These are phyloP conservation scores for Pythium phragmiticola DNA, from an alignment of 352 stramenopile species.

Conservation along the genomic window DNA sequence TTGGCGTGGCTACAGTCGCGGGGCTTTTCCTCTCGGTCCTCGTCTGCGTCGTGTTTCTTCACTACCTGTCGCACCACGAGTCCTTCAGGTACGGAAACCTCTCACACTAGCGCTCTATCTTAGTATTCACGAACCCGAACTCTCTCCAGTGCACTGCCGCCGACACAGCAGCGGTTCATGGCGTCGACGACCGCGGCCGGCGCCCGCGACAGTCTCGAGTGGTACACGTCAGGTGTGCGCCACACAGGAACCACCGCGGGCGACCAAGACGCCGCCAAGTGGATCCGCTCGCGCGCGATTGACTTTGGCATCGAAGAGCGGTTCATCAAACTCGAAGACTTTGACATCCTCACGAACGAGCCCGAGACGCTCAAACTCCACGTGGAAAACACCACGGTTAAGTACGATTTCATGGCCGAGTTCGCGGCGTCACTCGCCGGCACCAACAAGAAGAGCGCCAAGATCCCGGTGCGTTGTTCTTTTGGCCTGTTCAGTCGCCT, in stretches of 20 bases:
- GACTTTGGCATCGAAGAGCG: conserved; percentile 73
- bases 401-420: conserved; percentile 35
- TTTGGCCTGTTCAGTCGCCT: neutral
- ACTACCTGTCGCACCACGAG: conserved; percentile 61
- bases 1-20: conserved; percentile 56
- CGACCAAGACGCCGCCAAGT: conserved; percentile 75
- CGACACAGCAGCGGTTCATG: conserved; percentile 80
- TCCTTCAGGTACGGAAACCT: conserved; percentile 52
- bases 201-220: conserved; percentile 67
- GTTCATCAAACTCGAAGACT: conserved; percentile 82
- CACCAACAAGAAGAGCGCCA: conserved; percentile 33
- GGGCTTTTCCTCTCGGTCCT: conserved; percentile 60
- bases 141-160: conserved; percentile 50
- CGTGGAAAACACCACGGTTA: conserved; percentile 20
- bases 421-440: conserved; percentile 11
- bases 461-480: conserved; percentile 30
- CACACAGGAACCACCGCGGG: conserved; percentile 55
- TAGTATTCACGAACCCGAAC: neutral
- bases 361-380: conserved; percentile 59
- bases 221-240: conserved; percentile 58
- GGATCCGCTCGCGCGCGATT: conserved; percentile 67
- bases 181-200: conserved; percentile 59
- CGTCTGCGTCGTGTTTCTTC: conserved; percentile 64
- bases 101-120: neutral
- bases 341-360: conserved; percentile 78